Percentiles rank a stretch among this genome's conserved stretches.
Conservation (phyloP, 1,284 basidiomycete species). For the Blastosporella zonata region DNA sequence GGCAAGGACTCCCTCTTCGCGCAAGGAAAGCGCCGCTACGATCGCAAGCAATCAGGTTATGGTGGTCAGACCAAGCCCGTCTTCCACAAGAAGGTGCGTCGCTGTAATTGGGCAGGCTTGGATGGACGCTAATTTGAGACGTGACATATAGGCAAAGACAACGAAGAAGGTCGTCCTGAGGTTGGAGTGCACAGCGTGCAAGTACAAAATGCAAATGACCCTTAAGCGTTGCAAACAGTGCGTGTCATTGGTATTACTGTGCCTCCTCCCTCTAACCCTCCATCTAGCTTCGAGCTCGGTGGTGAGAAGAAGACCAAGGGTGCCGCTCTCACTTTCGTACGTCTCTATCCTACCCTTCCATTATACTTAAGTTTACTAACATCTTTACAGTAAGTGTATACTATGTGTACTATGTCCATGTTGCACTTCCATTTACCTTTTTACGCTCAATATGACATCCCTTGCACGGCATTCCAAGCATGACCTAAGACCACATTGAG, state of each 20-base stretch:
- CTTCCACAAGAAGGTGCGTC: slow-evolving; percentile 95
- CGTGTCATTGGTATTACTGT: slow-evolving; percentile 30
- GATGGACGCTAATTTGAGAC: neutral
- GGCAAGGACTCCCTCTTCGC: slow-evolving; percentile 95
- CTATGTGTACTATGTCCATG: slow-evolving; percentile 24
- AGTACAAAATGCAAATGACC: slow-evolving; percentile 95
- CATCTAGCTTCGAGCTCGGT: slow-evolving; percentile 89
- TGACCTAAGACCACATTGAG: too few relatives aligned
- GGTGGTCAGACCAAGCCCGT: slow-evolving; percentile 99
- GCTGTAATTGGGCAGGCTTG: neutral
- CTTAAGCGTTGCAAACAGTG: slow-evolving; percentile 99
- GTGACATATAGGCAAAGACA: slow-evolving; percentile 74
- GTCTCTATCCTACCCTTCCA: slow-evolving; percentile 34
- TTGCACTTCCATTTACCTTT: slow-evolving; percentile 22
- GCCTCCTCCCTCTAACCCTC: neutral
- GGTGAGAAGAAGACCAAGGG: slow-evolving; percentile 99
- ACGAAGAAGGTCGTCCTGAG: slow-evolving; percentile 99
- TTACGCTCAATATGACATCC: slow-evolving; percentile 32
- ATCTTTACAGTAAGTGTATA: slow-evolving; percentile 30
- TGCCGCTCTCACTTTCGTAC: slow-evolving; percentile 87
- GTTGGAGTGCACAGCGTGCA: slow-evolving; percentile 97
- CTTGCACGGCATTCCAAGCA: slow-evolving; percentile 5
- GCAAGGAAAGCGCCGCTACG: slow-evolving; percentile 99
- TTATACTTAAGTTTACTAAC: slow-evolving; percentile 1
- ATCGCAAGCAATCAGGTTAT: slow-evolving; percentile 98